Evolutionary conservation across 176 grass and related monocot species (phyloP), one percentile per base, ranked within the genome.

Genomic region (Avena sativa): DNA sequence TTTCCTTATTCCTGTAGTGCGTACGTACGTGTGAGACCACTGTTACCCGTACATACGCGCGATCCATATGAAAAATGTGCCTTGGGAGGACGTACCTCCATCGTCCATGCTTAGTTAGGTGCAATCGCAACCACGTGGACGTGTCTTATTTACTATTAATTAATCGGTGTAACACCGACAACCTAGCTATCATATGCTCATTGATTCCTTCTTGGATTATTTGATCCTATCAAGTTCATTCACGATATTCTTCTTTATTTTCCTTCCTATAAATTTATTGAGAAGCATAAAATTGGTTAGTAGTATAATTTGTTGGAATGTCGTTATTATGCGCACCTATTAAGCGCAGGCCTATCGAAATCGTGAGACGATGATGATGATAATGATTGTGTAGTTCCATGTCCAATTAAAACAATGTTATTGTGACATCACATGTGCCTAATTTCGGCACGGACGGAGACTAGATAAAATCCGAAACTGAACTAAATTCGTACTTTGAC

Each of bases 221-320:
- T 34, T 43, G 40, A 7, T 6, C 40, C 40, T 43, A 43, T 43
- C 67, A 71, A 26, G 40, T 40, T 6, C 16, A 4, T 55, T 12
- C 52, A 74, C 17, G 19, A 20, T 4, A 12, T 20, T 5, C 9
- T 74, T 73, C 19, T 43, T 28, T 40, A 9, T 26, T 61, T 67
- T 52, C 21, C 58, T 12, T 20, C 9, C 38, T 14, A 1, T 28
- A 19, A 3, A 28, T 80, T 66, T 50, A 47, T 81, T 26, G 20
- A 25, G 58, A 26, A 3, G 53, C 8, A 57, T 40, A 12, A 32
- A 43, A 43, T 43, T 43, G 6, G 40, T 77, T 77, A 5, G 12
- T 52, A 38, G 38, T 84, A 25, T 64, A 14, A 34, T 81, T 63
- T 19, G 66, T 80, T 87, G 55, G 12, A 2, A 36, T 19, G 77